Percentiles rank a stretch among this genome's conserved stretches.
These are phyloP conservation scores for Sanghuangporus weigelae DNA, from an alignment of 1,284 basidiomycete species.

Conservation along the genomic window DNA sequence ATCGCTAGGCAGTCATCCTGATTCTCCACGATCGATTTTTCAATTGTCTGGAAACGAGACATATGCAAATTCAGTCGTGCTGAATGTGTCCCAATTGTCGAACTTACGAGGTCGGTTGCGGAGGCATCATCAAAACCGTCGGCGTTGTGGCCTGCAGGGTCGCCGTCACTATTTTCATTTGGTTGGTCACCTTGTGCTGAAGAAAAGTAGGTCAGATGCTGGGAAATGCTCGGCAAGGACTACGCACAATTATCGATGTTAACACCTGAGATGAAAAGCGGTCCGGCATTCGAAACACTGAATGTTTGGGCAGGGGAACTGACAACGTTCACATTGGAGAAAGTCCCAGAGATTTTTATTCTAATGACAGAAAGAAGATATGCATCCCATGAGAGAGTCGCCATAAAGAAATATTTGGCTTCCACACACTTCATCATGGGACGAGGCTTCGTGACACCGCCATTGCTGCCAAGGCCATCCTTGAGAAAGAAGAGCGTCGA, in stretches of 20 bases:
- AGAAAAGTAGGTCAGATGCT: neutral
- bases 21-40: constrained; percentile 25
- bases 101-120: constrained; percentile 33
- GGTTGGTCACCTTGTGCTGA: constrained; percentile 34
- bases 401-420: constrained; percentile 21
- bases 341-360: constrained; percentile 49
- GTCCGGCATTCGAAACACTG: constrained; percentile 29
- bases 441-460: constrained; percentile 35
- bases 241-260: constrained; percentile 11
- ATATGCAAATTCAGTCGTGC: constrained; percentile 22
- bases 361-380: constrained; percentile 24
- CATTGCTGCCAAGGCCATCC: constrained; percentile 35
- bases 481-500: constrained; percentile 6
- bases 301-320: constrained; percentile 33
- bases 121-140: constrained; percentile 37
- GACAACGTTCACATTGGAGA: constrained; percentile 33
- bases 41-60: neutral
- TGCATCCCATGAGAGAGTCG: constrained; percentile 1
- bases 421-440: constrained; percentile 31
- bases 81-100: constrained; percentile 28
- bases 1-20: constrained; percentile 61
- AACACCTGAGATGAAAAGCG: constrained; percentile 27
- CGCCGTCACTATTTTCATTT: constrained; percentile 39
- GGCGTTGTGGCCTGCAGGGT: constrained; percentile 31
- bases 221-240: neutral